A percentile compares a stretch with the other conserved stretches of the same genome.
Conservation (phyloP, 768 basidiomycete species). For the Trametes elegans region DNA sequence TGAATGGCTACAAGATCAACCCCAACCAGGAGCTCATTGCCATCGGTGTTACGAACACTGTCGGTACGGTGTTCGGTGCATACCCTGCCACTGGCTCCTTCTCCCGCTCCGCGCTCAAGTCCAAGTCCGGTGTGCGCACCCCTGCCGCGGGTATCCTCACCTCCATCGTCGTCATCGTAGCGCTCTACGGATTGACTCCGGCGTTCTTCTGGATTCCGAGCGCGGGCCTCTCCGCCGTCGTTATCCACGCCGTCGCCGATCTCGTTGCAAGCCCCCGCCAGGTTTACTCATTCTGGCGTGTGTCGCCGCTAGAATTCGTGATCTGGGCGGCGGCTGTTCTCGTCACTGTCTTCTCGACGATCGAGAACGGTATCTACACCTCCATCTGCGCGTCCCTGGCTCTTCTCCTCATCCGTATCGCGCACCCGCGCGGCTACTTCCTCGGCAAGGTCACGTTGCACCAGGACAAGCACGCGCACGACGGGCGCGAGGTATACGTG, state of each 20-base stretch:
- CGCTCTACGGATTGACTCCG: slow-evolving; percentile 89
- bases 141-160: slow-evolving; percentile 86
- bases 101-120: slow-evolving; percentile 95
- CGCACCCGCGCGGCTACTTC: slow-evolving; percentile 87
- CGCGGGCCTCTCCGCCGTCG: slow-evolving; percentile 85
- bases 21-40: slow-evolving; percentile 96
- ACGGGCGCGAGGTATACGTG: slow-evolving; percentile 76
- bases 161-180: slow-evolving; percentile 86
- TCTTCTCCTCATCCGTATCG: slow-evolving; percentile 82
- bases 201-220: slow-evolving; percentile 91
- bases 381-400: slow-evolving; percentile 78
- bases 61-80: slow-evolving; percentile 86
- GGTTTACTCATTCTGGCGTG: slow-evolving; percentile 89
- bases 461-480: slow-evolving; percentile 34
- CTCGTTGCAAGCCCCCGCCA: slow-evolving; percentile 83
- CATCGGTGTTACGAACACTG: slow-evolving; percentile 93
- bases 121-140: slow-evolving; percentile 96
- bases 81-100: slow-evolving; percentile 99
- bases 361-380: slow-evolving; percentile 90
- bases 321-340: slow-evolving; percentile 87
- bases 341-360: slow-evolving; percentile 88
- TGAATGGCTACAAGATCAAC: slow-evolving; percentile 93
- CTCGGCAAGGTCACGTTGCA: slow-evolving; percentile 78
- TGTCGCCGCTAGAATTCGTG: slow-evolving; percentile 88
- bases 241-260: slow-evolving; percentile 90